Conservation (phyloP, 208 protist genomes). For the Acanthamoeba culbertsoni region DNA sequence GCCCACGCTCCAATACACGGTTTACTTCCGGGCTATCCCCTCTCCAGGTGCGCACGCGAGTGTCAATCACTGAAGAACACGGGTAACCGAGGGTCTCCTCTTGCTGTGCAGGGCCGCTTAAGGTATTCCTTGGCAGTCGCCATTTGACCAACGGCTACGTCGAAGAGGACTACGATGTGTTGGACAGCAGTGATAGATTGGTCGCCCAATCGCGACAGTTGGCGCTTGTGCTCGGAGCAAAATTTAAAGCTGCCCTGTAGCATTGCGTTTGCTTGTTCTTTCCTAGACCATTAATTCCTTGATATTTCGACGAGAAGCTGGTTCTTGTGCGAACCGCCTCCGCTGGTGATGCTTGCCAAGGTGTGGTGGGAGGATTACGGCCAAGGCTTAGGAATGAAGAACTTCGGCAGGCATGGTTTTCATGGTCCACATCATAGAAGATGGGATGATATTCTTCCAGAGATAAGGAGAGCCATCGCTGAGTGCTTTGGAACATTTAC, state of each 20-base stretch:
- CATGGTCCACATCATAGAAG: too few species aligned
- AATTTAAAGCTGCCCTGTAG: neutral
- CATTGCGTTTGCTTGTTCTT: too few species aligned
- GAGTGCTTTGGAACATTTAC: neutral
- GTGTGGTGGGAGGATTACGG: too few species aligned
- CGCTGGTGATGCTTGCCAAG: too few species aligned
- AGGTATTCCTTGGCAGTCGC: neutral
- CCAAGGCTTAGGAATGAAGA: too few species aligned
- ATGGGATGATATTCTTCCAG: neutral
- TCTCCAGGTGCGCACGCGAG: neutral
- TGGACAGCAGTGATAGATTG: neutral
- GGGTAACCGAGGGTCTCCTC: neutral
- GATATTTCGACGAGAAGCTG: too few species aligned
- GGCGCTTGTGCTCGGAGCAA: neutral
- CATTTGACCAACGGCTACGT: neutral
- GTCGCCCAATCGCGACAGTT: neutral
- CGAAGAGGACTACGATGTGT: neutral
- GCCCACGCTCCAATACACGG: neutral
- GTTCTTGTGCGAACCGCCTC: too few species aligned
- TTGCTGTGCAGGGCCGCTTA: neutral
- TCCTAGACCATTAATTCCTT: too few species aligned
- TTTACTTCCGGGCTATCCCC: neutral
- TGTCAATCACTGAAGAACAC: neutral
- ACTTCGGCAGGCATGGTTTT: too few species aligned
- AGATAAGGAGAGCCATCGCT: neutral